These are phyloP conservation scores for Chalciporus chontae DNA, from an alignment of 768 basidiomycete species.

Conservation along the genomic window DNA sequence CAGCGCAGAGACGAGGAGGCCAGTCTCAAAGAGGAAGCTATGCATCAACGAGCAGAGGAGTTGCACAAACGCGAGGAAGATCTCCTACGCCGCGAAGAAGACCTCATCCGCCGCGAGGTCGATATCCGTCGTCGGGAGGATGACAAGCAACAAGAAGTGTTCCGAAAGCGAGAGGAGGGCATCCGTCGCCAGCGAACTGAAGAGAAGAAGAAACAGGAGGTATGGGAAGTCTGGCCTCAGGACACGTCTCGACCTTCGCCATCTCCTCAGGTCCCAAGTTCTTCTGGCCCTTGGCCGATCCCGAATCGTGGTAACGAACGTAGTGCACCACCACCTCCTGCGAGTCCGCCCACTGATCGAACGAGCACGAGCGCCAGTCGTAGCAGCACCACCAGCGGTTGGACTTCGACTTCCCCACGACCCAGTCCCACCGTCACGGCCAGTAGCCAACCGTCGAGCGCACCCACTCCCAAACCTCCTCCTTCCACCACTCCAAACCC, in stretches of 20 bases:
- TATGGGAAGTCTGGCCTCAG: constrained; percentile 27
- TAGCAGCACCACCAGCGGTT: constrained; percentile 29
- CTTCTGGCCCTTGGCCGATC: constrained; percentile 31
- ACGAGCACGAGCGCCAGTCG: constrained; percentile 26
- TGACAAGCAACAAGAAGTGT: constrained; percentile 25
- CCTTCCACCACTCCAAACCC: constrained; percentile 17
- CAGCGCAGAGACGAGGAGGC: constrained; percentile 26
- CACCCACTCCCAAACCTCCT: constrained; percentile 19
- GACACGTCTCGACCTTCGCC: constrained; percentile 22
- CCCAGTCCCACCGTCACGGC: constrained; percentile 24
- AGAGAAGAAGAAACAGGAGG: constrained; percentile 29
- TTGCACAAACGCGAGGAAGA: constrained; percentile 27
- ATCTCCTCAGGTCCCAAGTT: constrained; percentile 26
- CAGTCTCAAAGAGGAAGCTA: constrained; percentile 20
- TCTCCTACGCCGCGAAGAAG: constrained; percentile 31
- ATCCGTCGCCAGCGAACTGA: constrained; percentile 30
- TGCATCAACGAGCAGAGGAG: constrained; percentile 25
- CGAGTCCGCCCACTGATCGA: constrained; percentile 31
- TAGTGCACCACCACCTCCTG: constrained; percentile 31
- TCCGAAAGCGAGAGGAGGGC: constrained; percentile 31
- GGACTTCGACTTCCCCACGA: constrained; percentile 29
- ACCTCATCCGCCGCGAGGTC: constrained; percentile 27
- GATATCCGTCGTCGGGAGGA: constrained; percentile 30
- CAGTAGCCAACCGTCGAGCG: constrained; percentile 21
- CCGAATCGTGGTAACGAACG: constrained; percentile 28